These are phyloP conservation scores for Myriosclerotinia duriaeana DNA, from an alignment of 2,329 filamentous ascomycete genomes.

Conservation along the genomic window DNA sequence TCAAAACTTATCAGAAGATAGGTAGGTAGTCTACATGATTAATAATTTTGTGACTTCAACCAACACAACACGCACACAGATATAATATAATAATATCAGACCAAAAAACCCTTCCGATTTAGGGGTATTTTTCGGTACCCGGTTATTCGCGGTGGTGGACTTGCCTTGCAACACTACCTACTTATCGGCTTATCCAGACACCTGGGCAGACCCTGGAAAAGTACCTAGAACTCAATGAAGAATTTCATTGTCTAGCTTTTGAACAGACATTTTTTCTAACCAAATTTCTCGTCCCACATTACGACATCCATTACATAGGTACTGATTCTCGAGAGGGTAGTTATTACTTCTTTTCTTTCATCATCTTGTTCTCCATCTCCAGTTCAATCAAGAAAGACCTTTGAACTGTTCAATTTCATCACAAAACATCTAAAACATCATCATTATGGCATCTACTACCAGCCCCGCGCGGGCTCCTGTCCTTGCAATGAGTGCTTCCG, in stretches of 20 bases:
- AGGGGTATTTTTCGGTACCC: no score
- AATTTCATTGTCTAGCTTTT: slow-evolving; percentile 15
- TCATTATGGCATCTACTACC: slow-evolving; percentile 31
- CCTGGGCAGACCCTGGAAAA: neutral
- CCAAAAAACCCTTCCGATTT: no score
- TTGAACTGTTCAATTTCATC: neutral
- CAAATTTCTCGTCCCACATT: slow-evolving; percentile 9
- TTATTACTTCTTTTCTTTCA: slow-evolving; percentile 3
- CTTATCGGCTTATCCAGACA: neutral
- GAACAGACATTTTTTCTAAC: neutral
- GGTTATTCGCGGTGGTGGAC: neutral
- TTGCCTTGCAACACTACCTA: neutral
- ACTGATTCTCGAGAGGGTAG: neutral
- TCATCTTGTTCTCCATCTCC: neutral
- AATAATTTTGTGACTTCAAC: no score
- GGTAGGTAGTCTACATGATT: no score
- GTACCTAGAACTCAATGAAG: neutral
- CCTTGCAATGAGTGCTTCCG: slow-evolving; percentile 62
- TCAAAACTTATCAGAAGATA: no score
- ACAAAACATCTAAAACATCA: slow-evolving; percentile 6
- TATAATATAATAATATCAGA: no score
- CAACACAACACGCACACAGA: no score
- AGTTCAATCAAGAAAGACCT: neutral
- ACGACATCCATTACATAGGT: neutral
- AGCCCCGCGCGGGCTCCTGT: slow-evolving; percentile 33